Conservation (phyloP, 2,329 filamentous ascomycete genomes). For the Trichoderma lentiforme region DNA sequence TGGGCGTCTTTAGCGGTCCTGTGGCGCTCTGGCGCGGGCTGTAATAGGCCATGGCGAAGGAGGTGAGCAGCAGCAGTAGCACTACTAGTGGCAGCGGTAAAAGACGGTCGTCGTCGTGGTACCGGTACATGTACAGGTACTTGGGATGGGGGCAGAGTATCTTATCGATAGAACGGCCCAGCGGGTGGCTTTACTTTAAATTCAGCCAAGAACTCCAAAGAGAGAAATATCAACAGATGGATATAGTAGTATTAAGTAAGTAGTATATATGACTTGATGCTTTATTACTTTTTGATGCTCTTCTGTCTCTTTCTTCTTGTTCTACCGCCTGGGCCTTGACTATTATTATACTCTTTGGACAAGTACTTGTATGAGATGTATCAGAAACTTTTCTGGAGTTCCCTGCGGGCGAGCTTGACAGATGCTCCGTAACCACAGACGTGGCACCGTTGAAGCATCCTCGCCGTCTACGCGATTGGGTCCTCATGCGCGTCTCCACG, state of each 20-base stretch:
- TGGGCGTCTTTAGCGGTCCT: conserved; percentile 16
- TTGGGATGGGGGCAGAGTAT: neutral
- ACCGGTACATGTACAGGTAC: conserved; percentile 14
- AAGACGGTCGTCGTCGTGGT: conserved; percentile 7
- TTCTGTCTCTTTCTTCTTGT: neutral
- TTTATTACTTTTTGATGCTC: neutral
- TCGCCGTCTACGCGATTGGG: conserved; percentile 14
- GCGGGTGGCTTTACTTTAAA: neutral
- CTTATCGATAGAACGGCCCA: conserved; percentile 10
- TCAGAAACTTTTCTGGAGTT: conserved; percentile 9
- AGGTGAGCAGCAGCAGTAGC: conserved; percentile 2
- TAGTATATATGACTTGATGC: neutral
- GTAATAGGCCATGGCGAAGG: conserved; percentile 13
- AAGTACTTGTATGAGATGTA: neutral
- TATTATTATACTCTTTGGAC: conserved; percentile 5
- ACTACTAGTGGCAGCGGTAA: conserved; percentile 3
- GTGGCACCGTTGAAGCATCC: conserved; percentile 18
- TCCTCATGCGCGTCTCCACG: conserved; percentile 13
- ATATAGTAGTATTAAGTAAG: neutral
- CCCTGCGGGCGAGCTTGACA: conserved; percentile 5
- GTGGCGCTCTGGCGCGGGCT: neutral
- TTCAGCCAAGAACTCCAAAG: neutral
- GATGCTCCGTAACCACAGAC: conserved; percentile 10
- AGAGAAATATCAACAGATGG: neutral
- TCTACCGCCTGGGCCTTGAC: neutral